These are phyloP conservation scores for Anthracocystis setariae DNA, from an alignment of 1,284 basidiomycete genomes.

Conservation along the genomic window DNA sequence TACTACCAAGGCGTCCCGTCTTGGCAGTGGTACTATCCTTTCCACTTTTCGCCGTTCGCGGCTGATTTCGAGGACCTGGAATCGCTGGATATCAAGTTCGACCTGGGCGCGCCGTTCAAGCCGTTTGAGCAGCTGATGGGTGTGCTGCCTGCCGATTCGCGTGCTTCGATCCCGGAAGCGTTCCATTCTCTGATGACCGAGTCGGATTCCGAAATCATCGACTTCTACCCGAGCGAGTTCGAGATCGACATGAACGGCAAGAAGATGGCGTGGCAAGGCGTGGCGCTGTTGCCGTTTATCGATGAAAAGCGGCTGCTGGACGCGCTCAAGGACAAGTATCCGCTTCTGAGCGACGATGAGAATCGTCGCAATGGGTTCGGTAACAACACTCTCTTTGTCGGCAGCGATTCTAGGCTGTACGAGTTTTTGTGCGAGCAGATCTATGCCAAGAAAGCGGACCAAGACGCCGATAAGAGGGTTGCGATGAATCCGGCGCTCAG, in stretches of 20 bases:
- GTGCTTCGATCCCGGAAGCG: conserved; percentile 83
- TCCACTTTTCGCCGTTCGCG: conserved; percentile 97
- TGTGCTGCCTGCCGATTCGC: conserved; percentile 92
- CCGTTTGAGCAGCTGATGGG: conserved; percentile 98
- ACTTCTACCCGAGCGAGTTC: conserved; percentile 93
- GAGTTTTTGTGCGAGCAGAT: conserved; percentile 81
- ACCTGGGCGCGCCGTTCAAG: conserved; percentile 86
- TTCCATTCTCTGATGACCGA: conserved; percentile 92
- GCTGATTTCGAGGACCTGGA: conserved; percentile 84
- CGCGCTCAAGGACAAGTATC: conserved; percentile 82
- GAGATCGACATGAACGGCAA: conserved; percentile 99
- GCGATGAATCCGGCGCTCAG: conserved; percentile 77
- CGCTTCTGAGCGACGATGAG: conserved; percentile 82
- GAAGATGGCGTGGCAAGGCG: conserved; percentile 99
- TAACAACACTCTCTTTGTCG: conserved; percentile 84
- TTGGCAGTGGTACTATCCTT: conserved; percentile 99
- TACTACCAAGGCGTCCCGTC: conserved; percentile 96
- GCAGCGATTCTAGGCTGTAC: conserved; percentile 84
- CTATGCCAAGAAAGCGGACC: conserved; percentile 76
- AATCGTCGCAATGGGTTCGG: conserved; percentile 85
- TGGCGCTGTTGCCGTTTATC: conserved; percentile 95
- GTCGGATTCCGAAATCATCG: conserved; percentile 88
- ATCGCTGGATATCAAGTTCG: conserved; percentile 82
- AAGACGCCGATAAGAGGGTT: conserved; percentile 56
- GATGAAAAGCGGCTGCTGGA: conserved; percentile 77